Evolutionary conservation across 2,329 filamentous ascomycete genomes (phyloP).

Genomic region (Amauroascus niger): DNA sequence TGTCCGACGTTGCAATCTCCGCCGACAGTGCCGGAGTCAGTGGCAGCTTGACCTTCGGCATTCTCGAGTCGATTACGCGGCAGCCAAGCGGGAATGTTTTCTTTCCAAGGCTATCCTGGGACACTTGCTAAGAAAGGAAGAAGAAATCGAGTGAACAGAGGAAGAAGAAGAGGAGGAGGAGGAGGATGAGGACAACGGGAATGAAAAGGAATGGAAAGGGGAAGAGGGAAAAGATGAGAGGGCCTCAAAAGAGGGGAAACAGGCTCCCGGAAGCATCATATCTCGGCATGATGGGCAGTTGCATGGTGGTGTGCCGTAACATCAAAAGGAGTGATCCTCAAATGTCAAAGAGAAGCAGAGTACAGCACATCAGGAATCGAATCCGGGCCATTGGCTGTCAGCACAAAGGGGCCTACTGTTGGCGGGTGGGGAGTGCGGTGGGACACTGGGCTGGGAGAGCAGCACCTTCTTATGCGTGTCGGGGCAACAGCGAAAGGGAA

Average conservation of each 20-base stretch:
- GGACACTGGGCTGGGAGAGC: too few relatives aligned
- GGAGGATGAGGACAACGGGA: not conserved
- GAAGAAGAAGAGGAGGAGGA: not conserved
- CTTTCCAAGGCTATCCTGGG: not conserved
- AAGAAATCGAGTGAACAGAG: not conserved
- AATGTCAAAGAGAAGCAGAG: not conserved
- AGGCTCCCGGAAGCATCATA: not conserved
- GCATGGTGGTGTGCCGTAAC: not conserved
- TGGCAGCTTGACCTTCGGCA: slow-evolving; percentile 58
- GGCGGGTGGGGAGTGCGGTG: too few relatives aligned
- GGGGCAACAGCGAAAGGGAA: not conserved
- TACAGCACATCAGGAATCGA: not conserved
- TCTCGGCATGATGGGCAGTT: slow-evolving; percentile 3
- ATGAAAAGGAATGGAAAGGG: not conserved
- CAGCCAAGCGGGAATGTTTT: not conserved
- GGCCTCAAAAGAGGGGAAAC: not conserved
- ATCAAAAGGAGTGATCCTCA: not conserved
- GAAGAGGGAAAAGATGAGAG: not conserved
- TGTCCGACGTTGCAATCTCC: slow-evolving; percentile 54
- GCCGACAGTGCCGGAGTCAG: slow-evolving; percentile 72
- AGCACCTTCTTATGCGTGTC: not conserved
- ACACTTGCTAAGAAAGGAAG: not conserved
- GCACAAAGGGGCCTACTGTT: not conserved
- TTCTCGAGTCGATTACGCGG: slow-evolving; percentile 28
- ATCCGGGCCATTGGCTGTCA: not conserved